These are phyloP conservation scores for Sporothrix pallida DNA, from an alignment of 2,329 filamentous ascomycete genomes.

Conservation along the genomic window DNA sequence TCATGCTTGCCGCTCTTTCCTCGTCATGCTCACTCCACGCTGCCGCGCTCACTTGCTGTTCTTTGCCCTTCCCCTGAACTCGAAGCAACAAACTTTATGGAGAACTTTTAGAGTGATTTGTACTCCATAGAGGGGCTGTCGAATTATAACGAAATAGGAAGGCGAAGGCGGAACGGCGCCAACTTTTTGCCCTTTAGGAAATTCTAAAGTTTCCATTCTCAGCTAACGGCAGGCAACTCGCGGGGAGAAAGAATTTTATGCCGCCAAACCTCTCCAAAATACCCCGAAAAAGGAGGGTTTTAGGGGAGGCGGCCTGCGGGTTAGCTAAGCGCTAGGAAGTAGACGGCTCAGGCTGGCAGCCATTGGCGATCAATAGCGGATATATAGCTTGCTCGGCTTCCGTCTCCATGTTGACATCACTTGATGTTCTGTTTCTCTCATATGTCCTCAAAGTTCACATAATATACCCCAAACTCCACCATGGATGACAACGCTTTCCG, in stretches of 20 bases:
- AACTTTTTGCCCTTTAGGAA: background rate
- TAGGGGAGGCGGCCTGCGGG: too few species aligned
- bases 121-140: background rate
- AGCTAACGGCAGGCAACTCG: background rate
- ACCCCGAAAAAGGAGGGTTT: background rate
- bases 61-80: too few species aligned
- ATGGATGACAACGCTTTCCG: slow-evolving; percentile 85
- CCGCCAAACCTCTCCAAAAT: background rate
- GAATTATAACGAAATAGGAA: slow-evolving; percentile 25
- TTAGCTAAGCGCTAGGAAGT: slow-evolving; percentile 12
- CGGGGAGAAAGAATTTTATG: slow-evolving; percentile 10
- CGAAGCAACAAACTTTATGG: background rate
- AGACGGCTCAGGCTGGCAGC: background rate
- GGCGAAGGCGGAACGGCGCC: slow-evolving; percentile 15
- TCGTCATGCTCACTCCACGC: background rate
- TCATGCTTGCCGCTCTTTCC: too few species aligned
- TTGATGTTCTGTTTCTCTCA: background rate
- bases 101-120: background rate
- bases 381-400: background rate
- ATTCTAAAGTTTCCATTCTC: too few species aligned
- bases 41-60: background rate
- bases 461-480: background rate
- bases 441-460: background rate
- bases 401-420: slow-evolving; percentile 1
- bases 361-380: background rate